Conservation (phyloP, 345 rosid species). For the Euclidium syriacum region DNA sequence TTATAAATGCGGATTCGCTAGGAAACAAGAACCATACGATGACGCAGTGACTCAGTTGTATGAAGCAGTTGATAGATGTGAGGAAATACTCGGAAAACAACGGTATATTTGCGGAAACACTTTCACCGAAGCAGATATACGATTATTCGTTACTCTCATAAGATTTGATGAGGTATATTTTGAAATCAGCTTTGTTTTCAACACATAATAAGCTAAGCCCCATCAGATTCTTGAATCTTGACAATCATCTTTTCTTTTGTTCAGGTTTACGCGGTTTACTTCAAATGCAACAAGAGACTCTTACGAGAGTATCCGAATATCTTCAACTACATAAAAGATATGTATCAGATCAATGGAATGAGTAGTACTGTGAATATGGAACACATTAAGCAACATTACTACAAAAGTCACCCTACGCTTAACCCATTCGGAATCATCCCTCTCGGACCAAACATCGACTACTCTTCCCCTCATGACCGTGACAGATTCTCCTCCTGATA, state of each 20-base stretch:
- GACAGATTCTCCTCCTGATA: slow-evolving; percentile 31
- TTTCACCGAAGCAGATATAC: slow-evolving; percentile 67
- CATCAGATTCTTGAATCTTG: background rate
- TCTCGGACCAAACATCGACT: slow-evolving; percentile 52
- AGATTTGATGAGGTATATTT: slow-evolving; percentile 95
- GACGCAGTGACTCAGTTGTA: slow-evolving; percentile 61
- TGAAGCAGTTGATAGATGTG: slow-evolving; percentile 74
- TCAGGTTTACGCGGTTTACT: slow-evolving; percentile 73
- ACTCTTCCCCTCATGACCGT: slow-evolving; percentile 50
- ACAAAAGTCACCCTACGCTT: slow-evolving; percentile 68
- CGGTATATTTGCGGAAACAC: slow-evolving; percentile 65
- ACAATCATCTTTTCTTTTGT: background rate
- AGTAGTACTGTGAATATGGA: slow-evolving; percentile 61
- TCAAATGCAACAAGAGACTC: slow-evolving; percentile 84
- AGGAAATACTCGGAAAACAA: slow-evolving; percentile 61
- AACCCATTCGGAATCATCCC: slow-evolving; percentile 69
- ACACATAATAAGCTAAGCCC: background rate
- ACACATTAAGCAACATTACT: slow-evolving; percentile 69
- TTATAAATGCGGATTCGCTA: slow-evolving; percentile 50
- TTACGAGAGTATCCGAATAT: slow-evolving; percentile 65
- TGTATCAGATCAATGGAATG: slow-evolving; percentile 58
- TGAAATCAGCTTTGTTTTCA: background rate
- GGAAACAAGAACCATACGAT: slow-evolving; percentile 50
- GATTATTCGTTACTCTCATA: slow-evolving; percentile 78
- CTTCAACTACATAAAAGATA: slow-evolving; percentile 64